A percentile compares a stretch with the other conserved stretches of the same genome.
phyloP scores from a whole-genome alignment of 2,329 filamentous ascomycete genomes.

The Huntiella moniliformis region DNA sequence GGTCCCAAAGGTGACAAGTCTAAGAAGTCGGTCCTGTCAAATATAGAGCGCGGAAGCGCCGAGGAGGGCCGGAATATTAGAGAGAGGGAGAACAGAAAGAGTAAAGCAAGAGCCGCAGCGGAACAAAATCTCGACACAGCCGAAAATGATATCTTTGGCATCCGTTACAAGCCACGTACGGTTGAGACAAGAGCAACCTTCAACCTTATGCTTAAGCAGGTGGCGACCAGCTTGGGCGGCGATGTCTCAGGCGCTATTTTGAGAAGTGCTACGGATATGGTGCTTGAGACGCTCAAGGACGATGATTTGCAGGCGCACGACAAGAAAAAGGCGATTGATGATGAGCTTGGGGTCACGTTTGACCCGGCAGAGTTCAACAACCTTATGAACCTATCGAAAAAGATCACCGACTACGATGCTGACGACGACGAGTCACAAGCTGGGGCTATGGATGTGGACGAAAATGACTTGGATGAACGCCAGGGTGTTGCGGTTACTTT shows the following conservation, averaged over 20 bases:
- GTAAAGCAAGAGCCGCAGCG: slow-evolving; percentile 53
- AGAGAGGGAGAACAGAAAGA: slow-evolving; percentile 68
- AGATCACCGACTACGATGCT: slow-evolving; percentile 95
- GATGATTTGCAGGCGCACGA: slow-evolving; percentile 93
- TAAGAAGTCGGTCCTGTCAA: slow-evolving; percentile 47
- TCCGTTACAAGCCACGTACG: slow-evolving; percentile 81
- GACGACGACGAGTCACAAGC: slow-evolving; percentile 54
- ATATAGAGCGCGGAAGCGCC: slow-evolving; percentile 56
- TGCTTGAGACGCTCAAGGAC: slow-evolving; percentile 82
- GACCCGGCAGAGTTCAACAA: slow-evolving; percentile 90
- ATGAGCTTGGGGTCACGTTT: slow-evolving; percentile 69
- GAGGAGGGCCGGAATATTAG: slow-evolving; percentile 71
- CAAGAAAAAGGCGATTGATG: slow-evolving; percentile 94
- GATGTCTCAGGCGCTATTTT: slow-evolving; percentile 87
- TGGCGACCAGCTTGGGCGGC: slow-evolving; percentile 60
- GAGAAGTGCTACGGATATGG: slow-evolving; percentile 80
- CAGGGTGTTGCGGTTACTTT: slow-evolving; percentile 97
- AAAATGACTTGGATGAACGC: slow-evolving; percentile 68
- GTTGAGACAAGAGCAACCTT: slow-evolving; percentile 83
- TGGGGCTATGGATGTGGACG: slow-evolving; percentile 27
- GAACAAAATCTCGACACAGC: slow-evolving; percentile 58
- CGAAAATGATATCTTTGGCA: slow-evolving; percentile 75
- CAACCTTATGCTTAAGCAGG: slow-evolving; percentile 81
- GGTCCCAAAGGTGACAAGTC: slow-evolving; percentile 53
- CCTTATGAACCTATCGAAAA: slow-evolving; percentile 87